phyloP scores from a whole-genome alignment of 2,329 filamentous ascomycete genomes.

The Nigrospora oryzae region DNA sequence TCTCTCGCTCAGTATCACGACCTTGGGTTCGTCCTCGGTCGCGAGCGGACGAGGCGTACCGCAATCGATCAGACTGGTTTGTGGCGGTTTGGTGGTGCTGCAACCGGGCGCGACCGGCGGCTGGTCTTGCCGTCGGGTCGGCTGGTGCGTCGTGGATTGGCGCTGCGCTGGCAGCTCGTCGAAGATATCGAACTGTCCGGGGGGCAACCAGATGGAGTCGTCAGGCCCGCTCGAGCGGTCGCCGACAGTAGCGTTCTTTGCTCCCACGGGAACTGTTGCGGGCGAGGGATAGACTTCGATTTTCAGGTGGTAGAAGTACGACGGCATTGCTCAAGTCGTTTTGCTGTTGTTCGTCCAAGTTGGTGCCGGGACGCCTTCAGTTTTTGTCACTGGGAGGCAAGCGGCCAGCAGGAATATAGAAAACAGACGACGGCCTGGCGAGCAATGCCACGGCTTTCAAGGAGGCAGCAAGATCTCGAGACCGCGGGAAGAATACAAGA shows the following conservation, averaged over 20 bases:
- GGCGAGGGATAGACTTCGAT: conserved; percentile 53
- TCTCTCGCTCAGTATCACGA: conserved; percentile 28
- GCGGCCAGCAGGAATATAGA: no score
- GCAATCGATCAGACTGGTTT: conserved; percentile 38
- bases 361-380: no score
- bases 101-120: conserved; percentile 4
- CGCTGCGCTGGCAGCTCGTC: conserved; percentile 44
- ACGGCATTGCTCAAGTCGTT: conserved; percentile 39
- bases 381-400: no score
- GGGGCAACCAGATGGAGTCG: conserved; percentile 40
- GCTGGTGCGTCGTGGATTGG: conserved; percentile 9
- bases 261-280: conserved; percentile 18
- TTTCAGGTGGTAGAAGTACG: conserved; percentile 58
- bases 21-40: conserved; percentile 22
- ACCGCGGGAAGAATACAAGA: no score
- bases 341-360: not conserved
- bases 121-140: conserved; percentile 2
- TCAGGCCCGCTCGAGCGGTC: conserved; percentile 6
- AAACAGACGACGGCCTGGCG: not conserved
- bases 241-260: conserved; percentile 2
- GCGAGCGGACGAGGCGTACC: conserved; percentile 28
- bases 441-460: conserved; percentile 4
- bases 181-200: conserved; percentile 41
- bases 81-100: conserved; percentile 3
- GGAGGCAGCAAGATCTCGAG: conserved; percentile 12